These are phyloP conservation scores for Brassica balearica DNA, from an alignment of 441 rosid genomes.

Conservation along the genomic window DNA sequence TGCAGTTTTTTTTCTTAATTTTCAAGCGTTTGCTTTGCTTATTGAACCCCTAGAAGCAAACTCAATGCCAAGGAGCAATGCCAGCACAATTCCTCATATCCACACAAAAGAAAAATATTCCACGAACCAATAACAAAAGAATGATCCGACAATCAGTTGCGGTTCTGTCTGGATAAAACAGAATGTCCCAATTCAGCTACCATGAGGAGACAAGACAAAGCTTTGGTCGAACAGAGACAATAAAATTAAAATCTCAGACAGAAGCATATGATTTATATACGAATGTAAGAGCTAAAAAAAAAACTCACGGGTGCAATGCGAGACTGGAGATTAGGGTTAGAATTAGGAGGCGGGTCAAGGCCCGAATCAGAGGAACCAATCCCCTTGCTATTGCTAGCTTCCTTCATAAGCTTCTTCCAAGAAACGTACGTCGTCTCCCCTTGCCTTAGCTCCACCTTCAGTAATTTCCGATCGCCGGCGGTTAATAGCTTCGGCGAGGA, in stretches of 20 bases:
- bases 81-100: conserved; percentile 18
- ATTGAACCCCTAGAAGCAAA: conserved; percentile 18
- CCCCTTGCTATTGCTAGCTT: conserved; percentile 59
- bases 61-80: conserved; percentile 15
- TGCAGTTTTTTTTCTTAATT: neutral
- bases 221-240: conserved; percentile 19
- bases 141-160: conserved; percentile 6
- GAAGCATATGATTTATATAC: neutral
- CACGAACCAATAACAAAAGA: neutral
- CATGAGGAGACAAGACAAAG: neutral
- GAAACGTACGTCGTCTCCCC: conserved; percentile 92
- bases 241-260: neutral
- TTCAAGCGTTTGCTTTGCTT: neutral
- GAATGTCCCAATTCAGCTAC: conserved; percentile 2
- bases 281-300: neutral
- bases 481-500: conserved; percentile 54
- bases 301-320: conserved; percentile 64
- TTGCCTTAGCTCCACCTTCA: conserved; percentile 77
- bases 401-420: conserved; percentile 94
- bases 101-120: neutral
- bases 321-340: conserved; percentile 66
- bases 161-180: conserved; percentile 12
- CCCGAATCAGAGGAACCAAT: conserved; percentile 46
- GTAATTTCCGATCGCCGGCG: conserved; percentile 78
- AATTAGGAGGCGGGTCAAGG: conserved; percentile 52